These are phyloP conservation scores for Scleroderma citrinum DNA, from an alignment of 768 basidiomycete genomes.

Conservation along the genomic window DNA sequence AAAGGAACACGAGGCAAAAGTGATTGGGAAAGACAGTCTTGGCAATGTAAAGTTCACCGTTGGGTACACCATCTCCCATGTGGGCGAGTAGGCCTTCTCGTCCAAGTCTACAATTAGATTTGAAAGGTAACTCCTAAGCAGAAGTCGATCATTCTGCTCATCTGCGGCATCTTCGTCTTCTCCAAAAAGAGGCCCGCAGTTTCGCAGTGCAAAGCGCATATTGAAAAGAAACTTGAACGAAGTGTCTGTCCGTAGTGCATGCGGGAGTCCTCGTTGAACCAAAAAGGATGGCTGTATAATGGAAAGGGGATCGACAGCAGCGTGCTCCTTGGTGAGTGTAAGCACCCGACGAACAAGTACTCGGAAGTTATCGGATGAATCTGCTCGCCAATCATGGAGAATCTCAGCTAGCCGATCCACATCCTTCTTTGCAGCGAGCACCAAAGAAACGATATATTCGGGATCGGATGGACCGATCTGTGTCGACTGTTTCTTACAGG, in stretches of 20 bases:
- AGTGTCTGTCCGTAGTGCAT: constrained; percentile 58
- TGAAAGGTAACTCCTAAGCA: constrained; percentile 35
- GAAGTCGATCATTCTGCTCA: constrained; percentile 25
- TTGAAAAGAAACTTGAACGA: constrained; percentile 77
- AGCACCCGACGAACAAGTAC: constrained; percentile 46
- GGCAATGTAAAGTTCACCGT: constrained; percentile 5
- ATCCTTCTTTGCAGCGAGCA: constrained; percentile 10
- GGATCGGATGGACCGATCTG: constrained; percentile 28
- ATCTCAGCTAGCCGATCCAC: constrained; percentile 11
- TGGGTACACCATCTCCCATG: constrained; percentile 20
- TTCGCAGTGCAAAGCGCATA: constrained; percentile 50
- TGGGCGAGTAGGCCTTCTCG: constrained; percentile 18
- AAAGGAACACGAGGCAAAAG: constrained; percentile 14
- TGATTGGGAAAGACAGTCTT: constrained; percentile 5
- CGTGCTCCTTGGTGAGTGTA: constrained; percentile 40
- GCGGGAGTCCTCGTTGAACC: constrained; percentile 67
- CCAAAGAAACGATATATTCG: constrained; percentile 18
- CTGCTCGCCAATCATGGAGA: constrained; percentile 24
- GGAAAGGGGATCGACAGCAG: constrained; percentile 69
- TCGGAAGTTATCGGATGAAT: constrained; percentile 28
- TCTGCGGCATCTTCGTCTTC: constrained; percentile 6
- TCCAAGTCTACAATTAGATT: constrained; percentile 41
- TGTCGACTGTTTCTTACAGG: constrained; percentile 15
- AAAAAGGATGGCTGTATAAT: constrained; percentile 81
- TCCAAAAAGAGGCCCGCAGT: constrained; percentile 31